phyloP scores from a whole-genome alignment of 1,284 basidiomycete species.

The Ustilago nuda region DNA sequence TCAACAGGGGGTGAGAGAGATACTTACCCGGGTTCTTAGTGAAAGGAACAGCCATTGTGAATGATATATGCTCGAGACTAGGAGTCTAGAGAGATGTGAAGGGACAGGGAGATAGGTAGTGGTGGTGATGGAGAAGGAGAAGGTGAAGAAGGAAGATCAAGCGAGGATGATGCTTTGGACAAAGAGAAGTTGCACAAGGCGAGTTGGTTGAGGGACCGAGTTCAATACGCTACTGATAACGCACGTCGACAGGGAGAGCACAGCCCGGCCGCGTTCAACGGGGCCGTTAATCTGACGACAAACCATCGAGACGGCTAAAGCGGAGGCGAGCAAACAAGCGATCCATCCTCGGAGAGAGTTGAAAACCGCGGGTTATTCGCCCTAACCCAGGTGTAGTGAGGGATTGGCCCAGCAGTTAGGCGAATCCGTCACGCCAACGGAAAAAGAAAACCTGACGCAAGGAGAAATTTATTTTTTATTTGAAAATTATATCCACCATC shows the following conservation, averaged over 20 bases:
- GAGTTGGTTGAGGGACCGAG: slow-evolving; percentile 14
- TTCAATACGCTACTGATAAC: slow-evolving; percentile 27
- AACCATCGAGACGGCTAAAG: slow-evolving; percentile 3
- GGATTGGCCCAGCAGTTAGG: neutral
- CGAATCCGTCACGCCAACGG: neutral
- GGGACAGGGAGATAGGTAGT: neutral
- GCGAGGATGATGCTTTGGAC: slow-evolving; percentile 1
- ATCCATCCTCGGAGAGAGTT: neutral
- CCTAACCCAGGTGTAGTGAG: neutral
- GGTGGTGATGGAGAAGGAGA: slow-evolving; percentile 7
- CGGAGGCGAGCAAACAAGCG: neutral
- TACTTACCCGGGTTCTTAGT: slow-evolving; percentile 60
- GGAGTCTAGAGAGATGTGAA: slow-evolving; percentile 21
- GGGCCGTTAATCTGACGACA: slow-evolving; percentile 9
- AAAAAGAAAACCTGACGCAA: neutral
- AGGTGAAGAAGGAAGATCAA: slow-evolving; percentile 18
- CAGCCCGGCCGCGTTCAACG: slow-evolving; percentile 1
- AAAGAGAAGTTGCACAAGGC: slow-evolving; percentile 24
- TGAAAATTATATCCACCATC: neutral
- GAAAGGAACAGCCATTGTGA: slow-evolving; percentile 58
- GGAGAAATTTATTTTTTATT: neutral
- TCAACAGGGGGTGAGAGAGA: slow-evolving; percentile 9
- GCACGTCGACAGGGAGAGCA: slow-evolving; percentile 14
- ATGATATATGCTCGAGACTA: slow-evolving; percentile 9
- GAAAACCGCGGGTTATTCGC: neutral